Conservation (phyloP, 768 basidiomycete genomes). For the Crepidotus variabilis region DNA sequence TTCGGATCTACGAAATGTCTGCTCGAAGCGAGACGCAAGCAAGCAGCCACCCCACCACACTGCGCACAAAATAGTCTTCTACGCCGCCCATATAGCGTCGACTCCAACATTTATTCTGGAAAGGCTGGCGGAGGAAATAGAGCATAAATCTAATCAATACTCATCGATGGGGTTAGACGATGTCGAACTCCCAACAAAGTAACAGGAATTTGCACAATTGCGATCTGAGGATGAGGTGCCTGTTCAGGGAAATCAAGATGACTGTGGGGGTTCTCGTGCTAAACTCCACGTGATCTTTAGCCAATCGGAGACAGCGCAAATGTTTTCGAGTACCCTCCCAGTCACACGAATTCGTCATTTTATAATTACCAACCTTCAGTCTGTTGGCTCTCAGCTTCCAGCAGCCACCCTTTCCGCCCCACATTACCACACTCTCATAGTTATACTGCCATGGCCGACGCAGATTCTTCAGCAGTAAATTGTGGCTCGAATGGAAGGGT, state of each 20-base stretch:
- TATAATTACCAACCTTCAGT: constrained; percentile 11
- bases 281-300: constrained; percentile 13
- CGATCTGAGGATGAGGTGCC: neutral
- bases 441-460: constrained; percentile 4
- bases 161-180: neutral
- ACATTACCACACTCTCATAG: constrained; percentile 2
- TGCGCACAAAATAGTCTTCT: constrained; percentile 64
- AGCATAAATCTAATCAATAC: constrained; percentile 13
- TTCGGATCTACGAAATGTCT: constrained; percentile 51
- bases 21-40: constrained; percentile 17
- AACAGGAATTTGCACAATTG: neutral
- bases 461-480: constrained; percentile 17
- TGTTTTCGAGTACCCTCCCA: constrained; percentile 27
- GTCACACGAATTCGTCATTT: constrained; percentile 20
- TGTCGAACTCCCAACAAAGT: too few species aligned
- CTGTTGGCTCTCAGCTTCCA: neutral
- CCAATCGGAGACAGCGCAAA: constrained; percentile 8
- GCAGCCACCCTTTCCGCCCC: constrained; percentile 9
- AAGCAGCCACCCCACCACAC: constrained; percentile 26
- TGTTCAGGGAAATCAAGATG: constrained; percentile 4
- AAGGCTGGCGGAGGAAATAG: constrained; percentile 33
- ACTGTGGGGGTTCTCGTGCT: constrained; percentile 28
- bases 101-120: constrained; percentile 40
- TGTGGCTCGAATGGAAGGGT: constrained; percentile 56
- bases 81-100: constrained; percentile 56